A percentile compares a stretch with the other conserved stretches of the same genome.
These are phyloP conservation scores for Syzygium aqueum DNA, from an alignment of 345 rosid species.

Conservation along the genomic window DNA sequence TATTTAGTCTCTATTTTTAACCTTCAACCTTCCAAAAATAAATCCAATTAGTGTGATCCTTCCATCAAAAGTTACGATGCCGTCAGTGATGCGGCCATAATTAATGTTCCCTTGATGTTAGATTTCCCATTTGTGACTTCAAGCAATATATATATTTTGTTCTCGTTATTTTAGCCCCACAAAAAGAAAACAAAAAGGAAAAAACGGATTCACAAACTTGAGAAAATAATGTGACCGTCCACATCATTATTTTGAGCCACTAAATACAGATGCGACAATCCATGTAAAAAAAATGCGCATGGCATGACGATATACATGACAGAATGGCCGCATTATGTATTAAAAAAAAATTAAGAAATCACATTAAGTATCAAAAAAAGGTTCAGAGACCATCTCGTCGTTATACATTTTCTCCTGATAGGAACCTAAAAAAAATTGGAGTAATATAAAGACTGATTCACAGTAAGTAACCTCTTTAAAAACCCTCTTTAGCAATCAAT, in stretches of 20 bases:
- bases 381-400: background rate
- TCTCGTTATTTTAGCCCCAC: background rate
- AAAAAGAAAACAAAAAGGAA: accelerated
- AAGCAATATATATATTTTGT: background rate
- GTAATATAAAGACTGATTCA: background rate
- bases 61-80: background rate
- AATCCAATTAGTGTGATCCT: background rate
- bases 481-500: background rate
- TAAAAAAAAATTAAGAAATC: background rate
- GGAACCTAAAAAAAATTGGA: background rate
- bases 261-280: accelerated
- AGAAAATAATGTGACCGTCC: background rate
- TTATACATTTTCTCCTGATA: background rate
- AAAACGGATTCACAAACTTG: too few relatives aligned
- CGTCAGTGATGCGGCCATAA: background rate
- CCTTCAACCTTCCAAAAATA: background rate
- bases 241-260: too few relatives aligned
- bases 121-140: background rate
- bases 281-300: background rate
- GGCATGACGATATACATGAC: background rate
- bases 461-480: background rate
- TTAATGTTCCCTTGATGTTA: background rate
- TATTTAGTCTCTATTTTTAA: background rate
- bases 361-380: background rate
- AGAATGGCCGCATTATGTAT: background rate